Base-by-base conservation (phyloP, 1,284 basidiomycete species). In the Cerioporus squamosus region DNA sequence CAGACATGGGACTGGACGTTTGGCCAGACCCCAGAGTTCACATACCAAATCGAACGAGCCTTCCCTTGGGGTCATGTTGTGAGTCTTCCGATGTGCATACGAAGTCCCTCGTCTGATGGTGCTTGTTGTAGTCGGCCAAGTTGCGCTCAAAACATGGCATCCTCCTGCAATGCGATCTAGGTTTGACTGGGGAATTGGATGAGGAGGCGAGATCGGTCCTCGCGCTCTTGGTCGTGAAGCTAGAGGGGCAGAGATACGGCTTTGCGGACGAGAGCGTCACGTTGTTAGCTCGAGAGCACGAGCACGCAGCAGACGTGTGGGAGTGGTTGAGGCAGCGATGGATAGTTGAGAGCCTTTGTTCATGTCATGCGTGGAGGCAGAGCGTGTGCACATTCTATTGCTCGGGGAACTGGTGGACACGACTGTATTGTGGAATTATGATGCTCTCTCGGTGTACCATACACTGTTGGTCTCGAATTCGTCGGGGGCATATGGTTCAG, bases 1-100 rank as follows among this genome's bases (percentile, higher is more conserved):
- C 69, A 96, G 91, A 88, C 83, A 40, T 98, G 97, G 97, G 84
- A 92, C 23, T 99, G 96, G 95, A 81, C 86, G 29, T 98, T 87
- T 69, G 97, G 96, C 0, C 93, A 97, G 71, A 97, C 96, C 0
- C 97, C 97, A 52, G 93, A 97, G 70, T 98, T 99, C 71, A 90
- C 86, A 43, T 86, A 88, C 64, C 77, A 75, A 3, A 59, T 90
- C 4, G 60, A 68, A 17, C 72, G 74, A 15, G 60, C 67, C 15
- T 91, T 93, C 64, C 49, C 68, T 5, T 89, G 87, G 87, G 88
- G 88, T 8, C 68, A 74, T 26, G 72, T 86, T 49, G 91, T 88
- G 70, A 71, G 87, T 71, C 9, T 22, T 44, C 40, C 22, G 14
- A 17, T 26, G 4, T 10, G 3, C 44, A 12, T 42, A 57, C 43